Conservation (phyloP, 495 filamentous ascomycete genomes). For the Penicillium coprophilum region DNA sequence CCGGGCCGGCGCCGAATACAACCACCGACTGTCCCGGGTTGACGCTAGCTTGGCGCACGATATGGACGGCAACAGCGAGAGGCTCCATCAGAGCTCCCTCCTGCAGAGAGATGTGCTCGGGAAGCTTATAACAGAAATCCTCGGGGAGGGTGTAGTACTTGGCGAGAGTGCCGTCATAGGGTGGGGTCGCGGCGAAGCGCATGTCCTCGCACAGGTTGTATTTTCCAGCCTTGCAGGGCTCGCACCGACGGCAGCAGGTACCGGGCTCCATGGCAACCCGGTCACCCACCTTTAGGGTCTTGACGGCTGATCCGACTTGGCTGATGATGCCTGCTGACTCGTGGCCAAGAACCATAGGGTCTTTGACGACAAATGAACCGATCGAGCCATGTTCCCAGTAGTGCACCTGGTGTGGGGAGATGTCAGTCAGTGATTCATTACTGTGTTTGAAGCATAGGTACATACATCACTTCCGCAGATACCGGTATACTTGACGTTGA, state of each 20-base stretch:
- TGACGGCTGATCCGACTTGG: constrained; percentile 59
- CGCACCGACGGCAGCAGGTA: constrained; percentile 52
- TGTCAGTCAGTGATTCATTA: background rate
- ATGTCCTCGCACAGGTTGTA: constrained; percentile 56
- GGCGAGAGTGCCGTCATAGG: constrained; percentile 54
- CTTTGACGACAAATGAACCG: constrained; percentile 75
- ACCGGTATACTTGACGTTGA: constrained; percentile 81
- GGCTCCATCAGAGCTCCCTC: constrained; percentile 57
- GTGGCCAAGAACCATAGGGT: constrained; percentile 91
- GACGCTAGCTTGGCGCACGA: constrained; percentile 48
- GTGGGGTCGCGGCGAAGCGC: constrained; percentile 55
- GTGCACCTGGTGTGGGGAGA: constrained; percentile 55
- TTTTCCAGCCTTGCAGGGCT: constrained; percentile 51
- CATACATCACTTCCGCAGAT: constrained; percentile 86
- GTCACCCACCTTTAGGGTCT: constrained; percentile 44
- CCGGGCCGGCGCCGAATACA: constrained; percentile 55
- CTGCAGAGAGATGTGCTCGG: constrained; percentile 44
- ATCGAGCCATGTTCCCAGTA: constrained; percentile 87
- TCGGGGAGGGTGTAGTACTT: constrained; percentile 56
- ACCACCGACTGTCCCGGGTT: constrained; percentile 50
- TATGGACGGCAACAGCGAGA: constrained; percentile 55
- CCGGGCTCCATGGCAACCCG: constrained; percentile 57
- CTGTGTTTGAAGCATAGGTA: constrained; percentile 1
- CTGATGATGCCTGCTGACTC: constrained; percentile 79
- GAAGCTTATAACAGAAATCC: constrained; percentile 57